Percentiles rank a stretch among this genome's conserved stretches.
Conservation (phyloP, 2,329 filamentous ascomycete species). For the Cladophialophora immunda region DNA sequence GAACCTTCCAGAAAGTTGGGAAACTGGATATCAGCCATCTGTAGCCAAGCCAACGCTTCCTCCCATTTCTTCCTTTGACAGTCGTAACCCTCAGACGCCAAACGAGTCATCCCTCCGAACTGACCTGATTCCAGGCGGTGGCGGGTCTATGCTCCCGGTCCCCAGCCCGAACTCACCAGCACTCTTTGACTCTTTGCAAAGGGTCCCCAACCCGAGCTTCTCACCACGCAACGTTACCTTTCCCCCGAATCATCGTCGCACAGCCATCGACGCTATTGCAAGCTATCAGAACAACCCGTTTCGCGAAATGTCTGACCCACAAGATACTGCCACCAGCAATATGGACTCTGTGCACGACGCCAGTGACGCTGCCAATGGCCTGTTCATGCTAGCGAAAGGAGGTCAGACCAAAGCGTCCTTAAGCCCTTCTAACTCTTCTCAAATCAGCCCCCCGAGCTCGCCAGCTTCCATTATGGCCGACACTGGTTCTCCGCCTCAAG, state of each 20-base stretch:
- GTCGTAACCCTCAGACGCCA: conserved; percentile 89
- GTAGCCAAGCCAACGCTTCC: too few relatives aligned
- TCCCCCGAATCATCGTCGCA: conserved; percentile 93
- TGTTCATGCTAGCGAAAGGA: conserved; percentile 83
- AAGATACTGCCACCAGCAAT: conserved; percentile 50
- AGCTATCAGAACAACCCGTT: conserved; percentile 65
- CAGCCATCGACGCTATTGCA: conserved; percentile 81
- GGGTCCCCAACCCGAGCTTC: too few relatives aligned
- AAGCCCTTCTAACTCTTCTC: too few relatives aligned
- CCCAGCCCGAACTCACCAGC: conserved; percentile 87
- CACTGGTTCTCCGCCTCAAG: too few relatives aligned
- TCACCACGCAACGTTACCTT: conserved; percentile 89
- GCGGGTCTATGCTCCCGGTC: conserved; percentile 96
- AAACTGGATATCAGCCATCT: too few relatives aligned
- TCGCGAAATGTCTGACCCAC: conserved; percentile 53
- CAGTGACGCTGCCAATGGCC: conserved; percentile 92
- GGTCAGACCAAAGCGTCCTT: conserved; percentile 66
- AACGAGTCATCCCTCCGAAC: conserved; percentile 95
- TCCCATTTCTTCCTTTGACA: conserved; percentile 90
- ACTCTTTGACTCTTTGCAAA: conserved; percentile 79
- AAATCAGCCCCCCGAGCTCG: too few relatives aligned
- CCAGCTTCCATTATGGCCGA: too few relatives aligned
- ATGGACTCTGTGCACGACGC: conserved; percentile 80
- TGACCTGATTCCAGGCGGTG: conserved; percentile 90
- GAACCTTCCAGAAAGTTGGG: too few relatives aligned